Evolutionary conservation across 139 green algal genomes (phyloP), one percentile per base, ranked within the genome.

Genomic region (Closterium sp.): DNA sequence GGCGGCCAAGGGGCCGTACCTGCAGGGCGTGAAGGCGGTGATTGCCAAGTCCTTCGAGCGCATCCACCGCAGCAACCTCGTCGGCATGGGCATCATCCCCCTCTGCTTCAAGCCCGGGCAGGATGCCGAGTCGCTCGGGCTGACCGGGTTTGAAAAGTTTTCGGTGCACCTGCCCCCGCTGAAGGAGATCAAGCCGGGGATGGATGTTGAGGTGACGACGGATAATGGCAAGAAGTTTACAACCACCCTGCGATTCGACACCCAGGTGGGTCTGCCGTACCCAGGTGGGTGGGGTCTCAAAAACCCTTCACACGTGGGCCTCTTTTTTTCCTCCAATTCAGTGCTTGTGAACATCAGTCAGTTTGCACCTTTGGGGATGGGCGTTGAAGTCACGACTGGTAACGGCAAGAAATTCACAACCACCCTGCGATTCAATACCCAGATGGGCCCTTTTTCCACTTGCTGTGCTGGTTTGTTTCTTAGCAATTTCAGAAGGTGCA

Each of bases 1-100:
- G 94, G 93, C 94, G 31, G 94, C 94, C 24, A 96, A 95, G 93
- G 94, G 93, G 31, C 95, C 94, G 22, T 96, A 93, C 89, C 93
- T 96, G 85, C 93, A 95, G 91, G 94, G 94, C 84, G 94, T 96
- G 42, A 94, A 94, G 91, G 94, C 94, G 11, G 94, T 96, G 30
- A 94, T 96, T 84, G 93, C 94, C n/a, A 93, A 92, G 91, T 95
- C 73, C 4, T 95, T 96, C 89, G 94, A 96, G 94, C 94, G 93
- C 84, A 96, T 96, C 38, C 93, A 95, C 91, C 91, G 91, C 86
- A 96, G 87, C 93, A 95, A 95, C 91, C 84, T 96, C 50, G 91
- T 96, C 21, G 94, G 94, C 91, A 96, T 95, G 94, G 93, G 91
- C 90, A 90, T 95, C 86, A 94, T 95, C 30, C 93, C 93, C 7